phyloP scores from a whole-genome alignment of 306 rosid genomes.

The Glycyrrhiza uralensis region DNA sequence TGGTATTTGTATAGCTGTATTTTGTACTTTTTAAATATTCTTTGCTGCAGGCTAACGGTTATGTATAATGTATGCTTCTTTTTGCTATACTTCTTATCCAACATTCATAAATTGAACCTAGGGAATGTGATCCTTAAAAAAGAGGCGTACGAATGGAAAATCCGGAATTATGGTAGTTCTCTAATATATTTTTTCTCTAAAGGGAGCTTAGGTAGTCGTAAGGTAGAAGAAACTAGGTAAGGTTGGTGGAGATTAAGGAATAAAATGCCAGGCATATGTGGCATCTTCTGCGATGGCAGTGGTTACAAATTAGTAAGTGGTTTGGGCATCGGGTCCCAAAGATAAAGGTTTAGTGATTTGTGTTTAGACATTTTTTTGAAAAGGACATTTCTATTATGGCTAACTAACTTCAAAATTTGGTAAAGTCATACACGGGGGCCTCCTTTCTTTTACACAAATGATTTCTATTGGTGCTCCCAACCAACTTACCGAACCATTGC shows the following conservation, averaged over 20 bases:
- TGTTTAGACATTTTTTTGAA: conserved; percentile 10
- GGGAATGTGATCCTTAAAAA: not conserved
- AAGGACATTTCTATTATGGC: conserved; percentile 25
- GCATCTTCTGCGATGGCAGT: conserved; percentile 28
- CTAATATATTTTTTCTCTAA: not conserved
- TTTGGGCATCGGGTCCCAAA: conserved; percentile 24
- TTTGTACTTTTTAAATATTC: not conserved
- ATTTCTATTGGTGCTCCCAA: conserved; percentile 27
- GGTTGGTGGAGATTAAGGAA: conserved; percentile 28
- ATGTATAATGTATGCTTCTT: not conserved
- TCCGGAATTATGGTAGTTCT: not conserved
- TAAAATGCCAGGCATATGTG: conserved; percentile 29
- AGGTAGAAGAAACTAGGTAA: not conserved
- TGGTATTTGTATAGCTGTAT: not conserved
- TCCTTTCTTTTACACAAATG: conserved; percentile 4
- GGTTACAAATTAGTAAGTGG: conserved; percentile 31
- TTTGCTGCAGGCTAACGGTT: conserved; percentile 19
- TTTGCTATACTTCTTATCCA: not conserved
- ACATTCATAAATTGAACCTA: not conserved
- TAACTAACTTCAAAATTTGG: conserved; percentile 31
- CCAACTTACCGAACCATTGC: conserved; percentile 5
- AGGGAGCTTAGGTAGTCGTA: not conserved
- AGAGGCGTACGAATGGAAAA: not conserved
- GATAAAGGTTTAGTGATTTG: conserved; percentile 11
- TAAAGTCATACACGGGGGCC: conserved; percentile 22